Evolutionary conservation across 2,329 filamentous ascomycete species (phyloP).

Genomic region (Nothopassalora personata): DNA sequence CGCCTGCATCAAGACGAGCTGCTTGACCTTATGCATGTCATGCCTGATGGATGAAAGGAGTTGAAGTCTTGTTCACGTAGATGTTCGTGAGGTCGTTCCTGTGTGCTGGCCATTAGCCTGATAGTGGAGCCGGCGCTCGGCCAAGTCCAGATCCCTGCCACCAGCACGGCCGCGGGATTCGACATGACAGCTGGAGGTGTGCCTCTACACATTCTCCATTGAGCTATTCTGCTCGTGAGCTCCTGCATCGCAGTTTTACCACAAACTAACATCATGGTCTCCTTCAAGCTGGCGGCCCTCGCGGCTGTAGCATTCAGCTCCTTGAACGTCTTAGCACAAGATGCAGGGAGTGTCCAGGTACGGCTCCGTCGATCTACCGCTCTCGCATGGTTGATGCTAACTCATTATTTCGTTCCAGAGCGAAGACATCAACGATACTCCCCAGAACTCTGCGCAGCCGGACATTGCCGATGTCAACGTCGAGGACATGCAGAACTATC

Average conservation of each 20-base stretch:
- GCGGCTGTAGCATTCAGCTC: conserved; percentile 66
- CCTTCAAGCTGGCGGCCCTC: conserved; percentile 65
- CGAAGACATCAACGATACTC: conserved; percentile 14
- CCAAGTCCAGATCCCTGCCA: too few species aligned
- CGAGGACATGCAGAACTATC: conserved; percentile 19
- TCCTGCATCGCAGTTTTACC: not conserved
- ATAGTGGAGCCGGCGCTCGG: too few species aligned
- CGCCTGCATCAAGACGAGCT: too few species aligned
- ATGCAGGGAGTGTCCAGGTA: conserved; percentile 23
- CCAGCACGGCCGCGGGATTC: too few species aligned
- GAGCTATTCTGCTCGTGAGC: not conserved
- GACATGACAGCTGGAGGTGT: too few species aligned
- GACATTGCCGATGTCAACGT: conserved; percentile 13
- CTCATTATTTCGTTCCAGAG: conserved; percentile 14
- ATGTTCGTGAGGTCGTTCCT: not conserved
- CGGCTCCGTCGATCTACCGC: conserved; percentile 18
- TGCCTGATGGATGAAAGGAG: not conserved
- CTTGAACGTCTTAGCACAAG: conserved; percentile 59
- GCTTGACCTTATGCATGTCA: too few species aligned
- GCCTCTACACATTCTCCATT: too few species aligned
- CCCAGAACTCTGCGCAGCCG: conserved; percentile 6
- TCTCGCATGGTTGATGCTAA: conserved; percentile 15
- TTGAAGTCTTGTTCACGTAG: not conserved
- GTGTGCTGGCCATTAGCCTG: not conserved
- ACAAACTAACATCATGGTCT: conserved; percentile 54